phyloP scores from a whole-genome alignment of 306 rosid genomes.

The Begonia masoniana region DNA sequence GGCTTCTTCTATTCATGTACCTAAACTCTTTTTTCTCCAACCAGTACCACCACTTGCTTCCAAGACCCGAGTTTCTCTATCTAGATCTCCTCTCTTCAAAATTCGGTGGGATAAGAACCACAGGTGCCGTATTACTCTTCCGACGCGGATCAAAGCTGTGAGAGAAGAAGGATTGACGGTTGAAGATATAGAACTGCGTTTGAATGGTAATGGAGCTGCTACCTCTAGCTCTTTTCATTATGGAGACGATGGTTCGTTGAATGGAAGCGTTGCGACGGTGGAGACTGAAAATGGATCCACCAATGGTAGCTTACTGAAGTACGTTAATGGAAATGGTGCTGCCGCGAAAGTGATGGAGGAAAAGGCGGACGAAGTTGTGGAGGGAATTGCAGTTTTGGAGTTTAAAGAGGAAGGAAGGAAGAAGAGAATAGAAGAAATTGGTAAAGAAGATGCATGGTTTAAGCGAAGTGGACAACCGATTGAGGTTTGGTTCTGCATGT shows the following conservation, averaged over 20 bases:
- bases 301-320: conserved; percentile 57
- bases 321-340: conserved; percentile 53
- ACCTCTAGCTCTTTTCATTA: conserved; percentile 7
- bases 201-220: conserved; percentile 59
- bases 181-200: conserved; percentile 29
- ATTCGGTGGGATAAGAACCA: conserved; percentile 4
- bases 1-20: conserved; percentile 43
- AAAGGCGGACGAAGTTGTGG: conserved; percentile 10
- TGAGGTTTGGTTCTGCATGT: conserved; percentile 33
- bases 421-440: conserved; percentile 90
- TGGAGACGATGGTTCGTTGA: conserved; percentile 29
- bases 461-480: conserved; percentile 29
- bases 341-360: conserved; percentile 26
- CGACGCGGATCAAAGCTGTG: conserved; percentile 33
- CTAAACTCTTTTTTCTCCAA: conserved; percentile 47
- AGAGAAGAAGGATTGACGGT: conserved; percentile 41
- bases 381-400: conserved; percentile 22
- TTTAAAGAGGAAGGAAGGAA: conserved; percentile 65
- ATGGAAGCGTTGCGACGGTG: conserved; percentile 21
- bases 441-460: conserved; percentile 94
- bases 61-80: conserved; percentile 25
- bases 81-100: conserved; percentile 12
- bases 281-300: conserved; percentile 29
- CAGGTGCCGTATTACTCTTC: conserved; percentile 12
- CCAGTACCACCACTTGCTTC: conserved; percentile 30